Conservation (phyloP, 805 yeast species). For the Barnettozyma botsteinii region DNA sequence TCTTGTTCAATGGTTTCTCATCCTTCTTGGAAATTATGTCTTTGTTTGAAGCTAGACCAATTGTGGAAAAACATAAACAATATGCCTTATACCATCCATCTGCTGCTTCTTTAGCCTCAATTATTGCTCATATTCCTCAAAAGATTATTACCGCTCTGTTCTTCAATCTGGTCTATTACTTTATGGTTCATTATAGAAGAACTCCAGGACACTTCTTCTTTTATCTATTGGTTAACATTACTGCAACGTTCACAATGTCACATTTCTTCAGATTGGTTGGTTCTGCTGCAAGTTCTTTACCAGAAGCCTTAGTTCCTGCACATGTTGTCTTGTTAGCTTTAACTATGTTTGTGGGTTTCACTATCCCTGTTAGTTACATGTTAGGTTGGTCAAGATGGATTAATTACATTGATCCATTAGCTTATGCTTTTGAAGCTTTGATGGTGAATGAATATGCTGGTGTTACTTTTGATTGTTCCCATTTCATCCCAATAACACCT, state of each 20-base stretch:
- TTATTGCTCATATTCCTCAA: constrained; percentile 57
- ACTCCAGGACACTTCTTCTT: constrained; percentile 51
- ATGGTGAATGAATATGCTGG: constrained; percentile 50
- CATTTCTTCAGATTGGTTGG: constrained; percentile 49
- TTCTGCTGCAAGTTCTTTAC: constrained; percentile 38
- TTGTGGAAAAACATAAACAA: constrained; percentile 63
- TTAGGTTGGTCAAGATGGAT: constrained; percentile 62
- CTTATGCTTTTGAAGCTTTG: constrained; percentile 49
- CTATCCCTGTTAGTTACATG: constrained; percentile 49
- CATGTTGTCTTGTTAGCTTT: constrained; percentile 40
- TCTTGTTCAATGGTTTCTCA: constrained; percentile 52
- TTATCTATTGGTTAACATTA: constrained; percentile 37
- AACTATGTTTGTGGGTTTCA: constrained; percentile 49
- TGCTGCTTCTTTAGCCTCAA: constrained; percentile 62
- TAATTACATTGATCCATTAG: constrained; percentile 49
- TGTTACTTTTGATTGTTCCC: constrained; percentile 36
- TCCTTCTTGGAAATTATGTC: constrained; percentile 50
- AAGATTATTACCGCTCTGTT: constrained; percentile 41
- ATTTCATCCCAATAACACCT: constrained; percentile 35
- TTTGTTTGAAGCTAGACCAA: constrained; percentile 49
- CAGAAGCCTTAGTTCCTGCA: constrained; percentile 54
- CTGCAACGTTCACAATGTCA: constrained; percentile 44
- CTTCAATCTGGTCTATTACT: constrained; percentile 48
- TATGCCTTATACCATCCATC: constrained; percentile 71
- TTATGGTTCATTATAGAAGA: constrained; percentile 46